Evolutionary conservation across 805 yeast species (phyloP), one percentile per base, ranked within the genome.

Genomic region (Teunomyces barrocoloradensis): DNA sequence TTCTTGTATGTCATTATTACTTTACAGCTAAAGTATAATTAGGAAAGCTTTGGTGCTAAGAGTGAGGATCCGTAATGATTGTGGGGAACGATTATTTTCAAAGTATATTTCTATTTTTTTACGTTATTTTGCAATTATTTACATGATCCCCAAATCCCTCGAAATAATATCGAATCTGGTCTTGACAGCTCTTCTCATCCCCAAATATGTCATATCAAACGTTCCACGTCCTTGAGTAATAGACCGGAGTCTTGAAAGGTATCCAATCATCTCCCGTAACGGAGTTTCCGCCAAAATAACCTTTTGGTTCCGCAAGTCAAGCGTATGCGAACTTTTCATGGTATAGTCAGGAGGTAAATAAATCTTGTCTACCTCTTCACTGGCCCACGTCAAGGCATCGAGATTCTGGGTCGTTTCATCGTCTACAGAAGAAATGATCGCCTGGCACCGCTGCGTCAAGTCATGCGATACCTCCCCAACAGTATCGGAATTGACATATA

Each of bases 221-320:
- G 82, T 78, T 2, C 91, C 96, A 37, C 96, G 75, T 1, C 99
- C 99, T 59, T 89, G 90, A 0, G 97, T 91, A 55, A 90, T 69
- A 32, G 94, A 84, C 56, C 98, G 70, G 40, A 94, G 69, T 51
- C 79, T 80, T 9, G 84, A 81, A 49, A 89, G 74, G 63, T 94
- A 94, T 0, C 97, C 96, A 42, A 90, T 79, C 96, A 94, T 90
- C 51, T 86, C 95, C 50, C 84, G 77, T 60, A 94, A 71, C 3
- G 99, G 97, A 0, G 90, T 91, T 43, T 77, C 79, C 0, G 97
- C 96, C n/a, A 71, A 71, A 29, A 94, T 79, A 6, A 78, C 66
- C 65, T 88, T 79, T 53, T 73, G 81, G 50, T 68, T 69, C 35
- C 51, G 59, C 42, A 68, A 51, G n/a, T 56, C 62, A 6, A 37